A percentile compares a stretch with the other conserved stretches of the same genome.
Conservation (phyloP, 306 rosid species). For the Trichosanthes truncata region DNA sequence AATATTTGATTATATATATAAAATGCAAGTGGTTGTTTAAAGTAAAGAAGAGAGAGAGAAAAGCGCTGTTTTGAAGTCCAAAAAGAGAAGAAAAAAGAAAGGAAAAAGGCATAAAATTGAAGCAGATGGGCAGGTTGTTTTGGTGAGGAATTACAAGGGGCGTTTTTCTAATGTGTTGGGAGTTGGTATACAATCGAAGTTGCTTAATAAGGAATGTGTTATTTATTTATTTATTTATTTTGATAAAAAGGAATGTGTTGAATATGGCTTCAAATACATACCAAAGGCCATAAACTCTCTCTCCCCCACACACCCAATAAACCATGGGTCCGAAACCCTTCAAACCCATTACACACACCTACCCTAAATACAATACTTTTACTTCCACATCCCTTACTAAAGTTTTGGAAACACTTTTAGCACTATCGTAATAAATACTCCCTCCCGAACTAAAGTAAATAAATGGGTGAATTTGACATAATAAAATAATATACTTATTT, state of each 20-base stretch:
- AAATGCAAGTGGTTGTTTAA: neutral
- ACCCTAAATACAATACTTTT: too few species aligned
- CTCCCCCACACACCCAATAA: neutral
- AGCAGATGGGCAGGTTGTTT: neutral
- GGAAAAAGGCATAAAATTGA: neutral
- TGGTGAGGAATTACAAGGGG: neutral
- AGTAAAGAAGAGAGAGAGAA: neutral
- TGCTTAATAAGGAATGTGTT: neutral
- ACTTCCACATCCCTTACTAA: too few species aligned
- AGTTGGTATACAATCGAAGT: neutral
- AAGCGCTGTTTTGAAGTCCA: neutral
- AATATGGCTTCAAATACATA: neutral
- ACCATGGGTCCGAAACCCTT: neutral
- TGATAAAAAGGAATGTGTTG: neutral
- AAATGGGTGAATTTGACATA: too few species aligned
- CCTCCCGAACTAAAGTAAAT: too few species aligned
- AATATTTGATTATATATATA: neutral
- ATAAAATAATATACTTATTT: too few species aligned
- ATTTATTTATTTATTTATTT: too few species aligned
- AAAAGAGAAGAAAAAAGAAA: neutral
- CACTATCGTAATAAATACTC: too few species aligned
- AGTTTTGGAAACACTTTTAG: too few species aligned
- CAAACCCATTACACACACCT: neutral
- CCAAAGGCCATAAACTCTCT: neutral
- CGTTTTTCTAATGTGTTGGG: neutral